Percentiles rank a stretch among this genome's conserved stretches.
Evolutionary conservation across 257 asterid genomes (phyloP).

Genomic region (Primulina eburnea): DNA sequence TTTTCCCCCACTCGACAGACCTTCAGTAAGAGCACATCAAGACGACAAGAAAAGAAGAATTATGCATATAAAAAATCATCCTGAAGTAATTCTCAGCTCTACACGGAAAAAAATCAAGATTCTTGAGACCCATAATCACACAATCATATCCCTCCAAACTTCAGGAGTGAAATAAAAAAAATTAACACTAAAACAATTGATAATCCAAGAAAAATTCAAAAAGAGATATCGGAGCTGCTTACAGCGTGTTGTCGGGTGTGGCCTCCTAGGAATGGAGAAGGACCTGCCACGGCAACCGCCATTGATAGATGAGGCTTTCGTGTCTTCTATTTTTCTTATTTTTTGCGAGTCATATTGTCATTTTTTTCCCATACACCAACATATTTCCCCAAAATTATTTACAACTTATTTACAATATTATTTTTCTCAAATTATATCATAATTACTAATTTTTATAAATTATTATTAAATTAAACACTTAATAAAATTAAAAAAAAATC

Average conservation of each 20-base stretch:
- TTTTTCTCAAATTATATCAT: no score
- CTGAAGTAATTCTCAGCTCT: not conserved
- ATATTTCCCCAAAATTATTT: no score
- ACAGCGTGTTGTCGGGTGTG: conserved; percentile 40
- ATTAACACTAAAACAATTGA: not conserved
- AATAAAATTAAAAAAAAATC: no score
- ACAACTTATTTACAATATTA: no score
- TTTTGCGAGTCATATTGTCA: not conserved
- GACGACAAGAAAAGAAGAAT: not conserved
- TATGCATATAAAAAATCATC: not conserved
- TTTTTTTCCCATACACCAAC: no score
- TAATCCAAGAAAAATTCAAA: not conserved
- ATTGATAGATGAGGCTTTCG: conserved; percentile 34
- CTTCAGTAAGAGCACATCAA: conserved; percentile 1
- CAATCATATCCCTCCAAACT: conserved; percentile 3
- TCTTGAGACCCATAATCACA: not conserved
- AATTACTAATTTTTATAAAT: no score
- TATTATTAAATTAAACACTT: no score
- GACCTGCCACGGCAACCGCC: conserved; percentile 65
- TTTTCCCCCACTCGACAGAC: not conserved
- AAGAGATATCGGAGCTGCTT: conserved; percentile 29
- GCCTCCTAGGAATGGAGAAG: conserved; percentile 65
- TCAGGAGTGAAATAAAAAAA: not conserved
- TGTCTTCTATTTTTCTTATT: not conserved
- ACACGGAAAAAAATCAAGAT: conserved; percentile 12